phyloP scores from a whole-genome alignment of 1,139 yeast species.

The Geotrichum candidum region DNA sequence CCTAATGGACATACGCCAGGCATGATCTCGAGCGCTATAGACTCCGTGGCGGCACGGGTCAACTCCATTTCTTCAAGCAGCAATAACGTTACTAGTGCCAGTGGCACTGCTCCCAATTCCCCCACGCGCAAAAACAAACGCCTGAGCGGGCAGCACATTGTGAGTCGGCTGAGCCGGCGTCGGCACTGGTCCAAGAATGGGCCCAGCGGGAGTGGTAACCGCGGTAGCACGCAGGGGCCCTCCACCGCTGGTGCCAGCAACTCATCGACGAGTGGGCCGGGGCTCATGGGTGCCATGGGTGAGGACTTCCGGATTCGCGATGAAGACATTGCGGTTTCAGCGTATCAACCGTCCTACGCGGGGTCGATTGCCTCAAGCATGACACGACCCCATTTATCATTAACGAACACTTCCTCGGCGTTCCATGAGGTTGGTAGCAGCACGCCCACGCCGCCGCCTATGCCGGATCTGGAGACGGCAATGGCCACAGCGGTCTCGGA shows the following conservation, averaged over 20 bases:
- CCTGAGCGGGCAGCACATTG: not conserved
- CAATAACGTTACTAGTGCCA: not conserved
- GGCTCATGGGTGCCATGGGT: conserved; percentile 1
- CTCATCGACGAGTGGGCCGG: not conserved
- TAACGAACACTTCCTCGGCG: conserved; percentile 13
- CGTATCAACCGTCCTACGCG: conserved; percentile 5
- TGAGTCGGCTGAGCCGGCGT: conserved; percentile 2
- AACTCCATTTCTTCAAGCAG: not conserved
- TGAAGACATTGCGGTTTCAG: conserved; percentile 11
- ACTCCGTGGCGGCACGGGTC: not conserved
- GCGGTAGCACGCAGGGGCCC: too few species aligned
- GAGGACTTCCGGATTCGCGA: conserved; percentile 12
- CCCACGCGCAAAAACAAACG: not conserved
- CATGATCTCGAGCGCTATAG: not conserved
- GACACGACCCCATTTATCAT: conserved; percentile 6
- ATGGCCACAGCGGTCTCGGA: not conserved
- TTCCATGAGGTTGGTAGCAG: conserved; percentile 3
- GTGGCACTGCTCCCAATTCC: not conserved
- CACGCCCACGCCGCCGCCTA: not conserved
- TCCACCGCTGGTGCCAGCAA: not conserved
- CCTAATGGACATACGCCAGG: not conserved
- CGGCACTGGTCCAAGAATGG: conserved; percentile 1
- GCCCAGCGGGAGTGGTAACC: not conserved
- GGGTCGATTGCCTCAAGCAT: conserved; percentile 5
- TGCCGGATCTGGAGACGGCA: not conserved